Evolutionary conservation across 305 asterid genomes (phyloP), one percentile per base, ranked within the genome.

Genomic region (Fraxinus albicans): DNA sequence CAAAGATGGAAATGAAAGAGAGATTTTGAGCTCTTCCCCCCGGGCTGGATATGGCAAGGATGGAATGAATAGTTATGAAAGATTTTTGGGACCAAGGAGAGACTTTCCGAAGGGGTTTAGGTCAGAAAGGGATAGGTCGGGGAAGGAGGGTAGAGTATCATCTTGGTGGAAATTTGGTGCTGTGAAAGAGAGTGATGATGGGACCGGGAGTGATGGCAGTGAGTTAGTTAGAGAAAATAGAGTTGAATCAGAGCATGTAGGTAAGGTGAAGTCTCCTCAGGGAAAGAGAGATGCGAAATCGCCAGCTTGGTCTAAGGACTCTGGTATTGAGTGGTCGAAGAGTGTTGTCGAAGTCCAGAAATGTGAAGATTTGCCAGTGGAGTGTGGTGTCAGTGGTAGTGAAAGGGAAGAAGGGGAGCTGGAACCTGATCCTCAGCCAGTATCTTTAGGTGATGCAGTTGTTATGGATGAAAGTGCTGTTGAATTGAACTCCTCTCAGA

Each of bases 321-420:
- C 99, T 36, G 97, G 92, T 27, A 96, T 98, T 83, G 99, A 94
- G 89, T 96, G 90, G 80, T 91, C 98, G 2, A 94, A 88, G 94
- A 93, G 96, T 88, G 89, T 90, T 53, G 58, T 47, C 58, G 99
- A 94, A 84, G 82, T 92, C 81, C 90, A 91, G 92, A 92, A 83
- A 85, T 84, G 80, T 84, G 98, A 92, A 29, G 94, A 91, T 75
- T 77, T 88, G 85, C 93, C 89, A 0, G 91, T 87, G 73, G 95
- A 93, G 83, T 92, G 93, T 80, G 87, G 90, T 75, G 95, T 93
- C 38, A 91, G 85, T 77, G 86, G 92, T 87, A 90, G 94, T 83
- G 99, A 96, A 80, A 91, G 91, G 84, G 99, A 96, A 83, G 99
- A 96, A 89, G 99, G 99, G 81, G 99, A 96, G 83, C 90, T 96